Conservation (phyloP, 305 asterid genomes). For the Coffea humblotiana region DNA sequence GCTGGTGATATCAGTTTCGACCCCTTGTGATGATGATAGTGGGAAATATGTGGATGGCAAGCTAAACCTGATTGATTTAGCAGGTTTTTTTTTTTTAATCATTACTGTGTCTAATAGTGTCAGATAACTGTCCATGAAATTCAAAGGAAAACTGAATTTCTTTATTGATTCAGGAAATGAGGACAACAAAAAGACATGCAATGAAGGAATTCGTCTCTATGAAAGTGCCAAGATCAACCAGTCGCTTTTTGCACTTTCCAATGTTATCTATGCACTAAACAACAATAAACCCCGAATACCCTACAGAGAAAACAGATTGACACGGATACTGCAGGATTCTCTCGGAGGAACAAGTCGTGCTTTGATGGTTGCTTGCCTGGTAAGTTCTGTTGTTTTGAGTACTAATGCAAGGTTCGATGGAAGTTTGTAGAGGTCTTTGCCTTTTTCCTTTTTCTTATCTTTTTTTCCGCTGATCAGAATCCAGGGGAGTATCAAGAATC, state of each 20-base stretch:
- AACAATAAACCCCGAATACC: slow-evolving; percentile 64
- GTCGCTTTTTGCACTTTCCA: slow-evolving; percentile 77
- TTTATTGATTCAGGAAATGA: slow-evolving; percentile 61
- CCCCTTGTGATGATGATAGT: slow-evolving; percentile 40
- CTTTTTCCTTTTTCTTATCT: not conserved
- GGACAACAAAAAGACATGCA: slow-evolving; percentile 74
- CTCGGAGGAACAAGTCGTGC: slow-evolving; percentile 89
- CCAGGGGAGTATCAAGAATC: slow-evolving; percentile 94
- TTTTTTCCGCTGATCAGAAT: slow-evolving; percentile 46
- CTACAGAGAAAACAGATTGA: slow-evolving; percentile 87
- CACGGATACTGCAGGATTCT: slow-evolving; percentile 91
- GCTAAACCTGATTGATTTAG: slow-evolving; percentile 89
- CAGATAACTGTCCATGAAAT: not conserved
- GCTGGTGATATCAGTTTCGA: slow-evolving; percentile 51
- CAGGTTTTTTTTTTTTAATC: slow-evolving; percentile 49
- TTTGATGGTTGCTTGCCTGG: slow-evolving; percentile 92
- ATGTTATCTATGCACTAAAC: slow-evolving; percentile 83
- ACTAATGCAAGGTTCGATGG: not conserved
- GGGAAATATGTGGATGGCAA: slow-evolving; percentile 51
- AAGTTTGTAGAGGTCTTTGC: not conserved
- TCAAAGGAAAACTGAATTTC: not conserved
- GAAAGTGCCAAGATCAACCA: slow-evolving; percentile 93
- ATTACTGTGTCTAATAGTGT: not conserved
- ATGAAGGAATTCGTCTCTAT: slow-evolving; percentile 84
- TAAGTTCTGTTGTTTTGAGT: slow-evolving; percentile 20